phyloP scores from a whole-genome alignment of 1,284 basidiomycete species.

The Hymenochaete sp. region DNA sequence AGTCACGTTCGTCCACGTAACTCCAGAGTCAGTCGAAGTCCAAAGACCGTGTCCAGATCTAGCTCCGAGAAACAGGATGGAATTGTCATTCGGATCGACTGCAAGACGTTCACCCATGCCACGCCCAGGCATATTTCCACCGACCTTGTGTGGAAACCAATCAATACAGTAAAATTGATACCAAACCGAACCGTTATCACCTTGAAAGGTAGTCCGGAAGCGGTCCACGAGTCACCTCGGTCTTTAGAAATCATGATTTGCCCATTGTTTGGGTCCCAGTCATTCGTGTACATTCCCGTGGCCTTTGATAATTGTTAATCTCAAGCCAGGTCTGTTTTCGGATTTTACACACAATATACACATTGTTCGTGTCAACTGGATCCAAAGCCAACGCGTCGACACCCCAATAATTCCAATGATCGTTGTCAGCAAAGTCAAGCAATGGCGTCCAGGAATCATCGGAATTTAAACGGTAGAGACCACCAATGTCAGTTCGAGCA shows the following conservation, averaged over 20 bases:
- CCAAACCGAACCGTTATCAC: constrained; percentile 23
- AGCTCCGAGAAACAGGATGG: constrained; percentile 53
- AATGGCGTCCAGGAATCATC: constrained; percentile 54
- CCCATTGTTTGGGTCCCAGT: constrained; percentile 57
- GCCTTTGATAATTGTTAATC: constrained; percentile 29
- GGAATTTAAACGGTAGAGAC: constrained; percentile 52
- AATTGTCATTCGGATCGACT: constrained; percentile 54
- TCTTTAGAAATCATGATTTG: constrained; percentile 55
- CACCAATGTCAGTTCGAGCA: constrained; percentile 59
- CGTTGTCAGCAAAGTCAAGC: constrained; percentile 48
- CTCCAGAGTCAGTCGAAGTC: constrained; percentile 52
- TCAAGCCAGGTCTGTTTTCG: not conserved
- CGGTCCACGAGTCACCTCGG: constrained; percentile 45
- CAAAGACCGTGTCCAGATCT: constrained; percentile 54
- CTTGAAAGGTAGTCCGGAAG: constrained; percentile 50
- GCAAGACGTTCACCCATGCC: constrained; percentile 48
- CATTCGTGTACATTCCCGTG: constrained; percentile 59
- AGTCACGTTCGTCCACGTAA: constrained; percentile 48
- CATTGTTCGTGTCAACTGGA: constrained; percentile 44
- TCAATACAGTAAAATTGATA: constrained; percentile 23
- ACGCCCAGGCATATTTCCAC: constrained; percentile 61
- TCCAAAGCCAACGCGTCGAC: constrained; percentile 57
- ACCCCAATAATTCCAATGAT: constrained; percentile 57
- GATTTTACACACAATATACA: constrained; percentile 37
- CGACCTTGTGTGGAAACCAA: constrained; percentile 15